Percentiles rank a stretch among this genome's conserved stretches.
Conservation (phyloP, 129 eudicot genomes). For the Centaurea solstitialis region DNA sequence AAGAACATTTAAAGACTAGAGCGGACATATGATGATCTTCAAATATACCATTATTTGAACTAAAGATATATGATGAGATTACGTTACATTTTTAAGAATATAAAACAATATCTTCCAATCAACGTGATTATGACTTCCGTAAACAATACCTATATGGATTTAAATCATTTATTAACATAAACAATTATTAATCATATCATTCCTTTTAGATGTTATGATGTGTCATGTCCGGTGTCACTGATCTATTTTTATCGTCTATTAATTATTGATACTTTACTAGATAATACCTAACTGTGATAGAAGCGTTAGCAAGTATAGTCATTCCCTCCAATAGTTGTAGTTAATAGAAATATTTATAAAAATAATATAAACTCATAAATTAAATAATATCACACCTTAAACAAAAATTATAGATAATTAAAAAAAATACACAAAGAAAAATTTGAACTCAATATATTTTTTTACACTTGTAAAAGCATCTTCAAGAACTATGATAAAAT, state of each 20-base stretch:
- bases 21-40: background rate
- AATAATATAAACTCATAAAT: no score
- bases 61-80: background rate
- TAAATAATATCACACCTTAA: no score
- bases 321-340: no score
- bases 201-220: no score
- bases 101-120: background rate
- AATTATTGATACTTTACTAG: background rate
- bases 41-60: background rate
- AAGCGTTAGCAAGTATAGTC: no score
- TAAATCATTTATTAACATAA: background rate
- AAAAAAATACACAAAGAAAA: no score
- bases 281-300: background rate
- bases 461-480: no score
- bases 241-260: no score
- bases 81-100: background rate
- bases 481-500: no score
- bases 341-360: no score
- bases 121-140: background rate
- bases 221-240: background rate
- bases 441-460: no score
- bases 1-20: background rate
- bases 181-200: background rate
- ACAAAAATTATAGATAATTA: no score
- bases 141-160: background rate